These are phyloP conservation scores for Gamsiella multidivaricata DNA, from an alignment of 192 early-diverging fungal genomes.

Conservation along the genomic window DNA sequence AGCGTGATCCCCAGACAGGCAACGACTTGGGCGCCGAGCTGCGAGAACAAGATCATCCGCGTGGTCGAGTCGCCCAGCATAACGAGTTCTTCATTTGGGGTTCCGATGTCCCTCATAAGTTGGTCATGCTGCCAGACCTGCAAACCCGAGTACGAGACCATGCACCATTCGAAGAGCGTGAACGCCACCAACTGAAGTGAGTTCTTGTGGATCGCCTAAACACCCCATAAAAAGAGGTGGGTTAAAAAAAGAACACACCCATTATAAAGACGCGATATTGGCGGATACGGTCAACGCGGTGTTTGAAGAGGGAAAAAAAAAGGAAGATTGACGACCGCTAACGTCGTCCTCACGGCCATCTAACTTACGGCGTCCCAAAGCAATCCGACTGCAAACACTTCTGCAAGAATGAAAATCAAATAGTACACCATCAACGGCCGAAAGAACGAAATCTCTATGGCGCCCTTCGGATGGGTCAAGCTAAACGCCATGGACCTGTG, in stretches of 20 bases:
- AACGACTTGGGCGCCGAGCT: constrained; percentile 26
- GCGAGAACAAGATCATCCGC: constrained; percentile 22
- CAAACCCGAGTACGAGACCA: constrained; percentile 38
- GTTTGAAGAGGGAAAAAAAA: too few relatives aligned
- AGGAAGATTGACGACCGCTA: too few relatives aligned
- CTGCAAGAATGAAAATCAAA: constrained; percentile 36
- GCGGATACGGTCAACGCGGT: too few relatives aligned
- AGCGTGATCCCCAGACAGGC: constrained; percentile 28
- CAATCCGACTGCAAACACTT: constrained; percentile 36
- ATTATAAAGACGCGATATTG: too few relatives aligned
- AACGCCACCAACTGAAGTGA: constrained; percentile 42
- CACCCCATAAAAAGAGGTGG: too few relatives aligned
- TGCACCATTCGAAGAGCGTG: constrained; percentile 49
- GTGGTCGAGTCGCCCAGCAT: constrained; percentile 14
- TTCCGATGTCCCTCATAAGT: constrained; percentile 29
- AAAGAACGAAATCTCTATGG: constrained; percentile 40
- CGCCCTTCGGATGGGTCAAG: not conserved
- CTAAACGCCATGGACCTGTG: constrained; percentile 12
- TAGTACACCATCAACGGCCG: constrained; percentile 38
- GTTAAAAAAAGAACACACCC: too few relatives aligned
- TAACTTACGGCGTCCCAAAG: constrained; percentile 52
- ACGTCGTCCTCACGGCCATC: too few relatives aligned
- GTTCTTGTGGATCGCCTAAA: constrained; percentile 51
- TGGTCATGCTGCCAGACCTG: constrained; percentile 52
- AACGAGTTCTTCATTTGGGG: constrained; percentile 6